Conservation (phyloP, 2,329 filamentous ascomycete genomes). For the Claviceps sp. region DNA sequence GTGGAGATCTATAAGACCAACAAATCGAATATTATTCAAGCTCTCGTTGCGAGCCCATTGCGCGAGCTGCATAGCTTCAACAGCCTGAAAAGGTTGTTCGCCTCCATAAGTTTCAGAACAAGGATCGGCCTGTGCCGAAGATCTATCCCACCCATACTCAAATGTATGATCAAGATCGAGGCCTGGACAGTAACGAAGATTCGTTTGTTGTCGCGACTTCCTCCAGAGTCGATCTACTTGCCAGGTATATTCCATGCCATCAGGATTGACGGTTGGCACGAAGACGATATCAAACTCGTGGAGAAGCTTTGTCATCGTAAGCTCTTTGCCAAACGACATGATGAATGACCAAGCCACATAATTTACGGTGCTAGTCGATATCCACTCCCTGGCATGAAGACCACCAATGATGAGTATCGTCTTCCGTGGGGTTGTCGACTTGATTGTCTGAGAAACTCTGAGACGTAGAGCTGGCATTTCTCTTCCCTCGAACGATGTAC, state of each 20-base stretch:
- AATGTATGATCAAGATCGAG: slow-evolving; percentile 84
- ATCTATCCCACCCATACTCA: slow-evolving; percentile 69
- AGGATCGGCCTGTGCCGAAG: slow-evolving; percentile 54
- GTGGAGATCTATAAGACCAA: slow-evolving; percentile 83
- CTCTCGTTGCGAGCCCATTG: slow-evolving; percentile 76
- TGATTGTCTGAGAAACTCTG: slow-evolving; percentile 38
- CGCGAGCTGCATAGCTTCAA: slow-evolving; percentile 63
- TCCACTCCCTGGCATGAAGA: slow-evolving; percentile 93
- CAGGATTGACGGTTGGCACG: slow-evolving; percentile 79
- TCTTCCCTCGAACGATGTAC: slow-evolving; percentile 76
- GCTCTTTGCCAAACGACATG: slow-evolving; percentile 63
- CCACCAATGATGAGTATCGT: slow-evolving; percentile 75
- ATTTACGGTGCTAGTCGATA: slow-evolving; percentile 79
- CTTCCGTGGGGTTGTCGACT: slow-evolving; percentile 41
- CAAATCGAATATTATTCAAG: slow-evolving; percentile 57
- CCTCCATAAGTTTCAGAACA: slow-evolving; percentile 89
- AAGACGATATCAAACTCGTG: slow-evolving; percentile 79
- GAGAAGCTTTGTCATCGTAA: slow-evolving; percentile 60
- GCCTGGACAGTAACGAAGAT: slow-evolving; percentile 69
- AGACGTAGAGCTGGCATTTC: slow-evolving; percentile 74
- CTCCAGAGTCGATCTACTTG: slow-evolving; percentile 84
- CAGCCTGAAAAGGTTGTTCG: slow-evolving; percentile 66
- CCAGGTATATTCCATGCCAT: slow-evolving; percentile 93
- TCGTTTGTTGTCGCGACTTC: slow-evolving; percentile 80
- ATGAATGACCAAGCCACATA: slow-evolving; percentile 85